These are phyloP conservation scores for Flaveria ramosissima DNA, from an alignment of 129 eudicot species.

Conservation along the genomic window DNA sequence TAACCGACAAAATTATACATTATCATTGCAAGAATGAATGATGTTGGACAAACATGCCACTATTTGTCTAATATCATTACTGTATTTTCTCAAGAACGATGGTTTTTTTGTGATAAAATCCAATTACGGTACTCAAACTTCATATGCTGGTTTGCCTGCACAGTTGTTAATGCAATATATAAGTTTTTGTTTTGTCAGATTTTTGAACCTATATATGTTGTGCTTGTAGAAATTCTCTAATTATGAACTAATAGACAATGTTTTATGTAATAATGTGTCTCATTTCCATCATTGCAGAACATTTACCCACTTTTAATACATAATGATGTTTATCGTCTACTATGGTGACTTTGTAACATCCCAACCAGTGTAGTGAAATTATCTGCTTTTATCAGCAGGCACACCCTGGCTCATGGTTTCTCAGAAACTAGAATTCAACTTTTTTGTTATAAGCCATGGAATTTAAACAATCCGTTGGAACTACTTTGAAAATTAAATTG, in stretches of 20 bases:
- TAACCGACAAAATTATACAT: neutral
- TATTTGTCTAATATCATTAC: constrained; percentile 13
- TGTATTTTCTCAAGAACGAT: neutral
- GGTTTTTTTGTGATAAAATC: constrained; percentile 20
- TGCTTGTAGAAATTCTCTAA: constrained; percentile 25
- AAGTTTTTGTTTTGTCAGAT: constrained; percentile 31
- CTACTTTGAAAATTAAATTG: no score
- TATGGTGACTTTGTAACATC: neutral
- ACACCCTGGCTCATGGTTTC: neutral
- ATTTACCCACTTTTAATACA: neutral
- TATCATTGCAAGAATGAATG: constrained; percentile 13
- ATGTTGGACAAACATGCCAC: constrained; percentile 2
- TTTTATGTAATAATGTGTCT: constrained; percentile 1
- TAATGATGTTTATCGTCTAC: neutral
- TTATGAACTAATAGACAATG: constrained; percentile 27
- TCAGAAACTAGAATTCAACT: neutral
- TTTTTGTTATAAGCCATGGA: no score
- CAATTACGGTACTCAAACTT: constrained; percentile 5
- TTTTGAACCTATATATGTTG: neutral
- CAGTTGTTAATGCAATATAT: constrained; percentile 29
- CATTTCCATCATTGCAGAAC: neutral
- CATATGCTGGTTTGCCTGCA: constrained; percentile 13
- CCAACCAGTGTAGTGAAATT: neutral
- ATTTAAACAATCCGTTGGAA: no score
- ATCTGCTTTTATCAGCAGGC: neutral